A percentile compares a stretch with the other conserved stretches of the same genome.
phyloP scores from a whole-genome alignment of 2,329 filamentous ascomycete species.

The Berkeleyomyces rouxiae region DNA sequence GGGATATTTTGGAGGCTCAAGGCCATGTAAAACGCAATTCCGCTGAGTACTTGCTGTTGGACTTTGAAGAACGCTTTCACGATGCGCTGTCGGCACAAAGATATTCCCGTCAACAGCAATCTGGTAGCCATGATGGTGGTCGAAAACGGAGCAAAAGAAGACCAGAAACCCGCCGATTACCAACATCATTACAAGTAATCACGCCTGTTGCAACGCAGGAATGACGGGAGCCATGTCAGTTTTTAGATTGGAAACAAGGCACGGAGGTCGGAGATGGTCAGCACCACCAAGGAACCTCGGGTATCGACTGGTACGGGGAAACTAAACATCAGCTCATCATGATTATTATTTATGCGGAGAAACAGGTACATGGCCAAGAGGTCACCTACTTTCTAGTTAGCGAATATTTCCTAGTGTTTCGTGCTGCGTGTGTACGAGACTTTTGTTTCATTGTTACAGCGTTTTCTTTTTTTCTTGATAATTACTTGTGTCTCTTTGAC shows the following conservation, averaged over 20 bases:
- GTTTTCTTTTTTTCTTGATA: background rate
- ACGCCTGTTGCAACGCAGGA: background rate
- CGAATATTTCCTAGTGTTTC: background rate
- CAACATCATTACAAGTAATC: background rate
- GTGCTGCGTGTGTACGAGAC: background rate
- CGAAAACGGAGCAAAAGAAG: background rate
- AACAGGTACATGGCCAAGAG: background rate
- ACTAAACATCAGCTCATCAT: background rate
- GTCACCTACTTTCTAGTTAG: background rate
- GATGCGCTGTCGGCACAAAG: background rate
- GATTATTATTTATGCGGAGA: background rate
- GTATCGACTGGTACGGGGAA: background rate
- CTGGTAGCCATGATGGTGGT: background rate
- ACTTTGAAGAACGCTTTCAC: background rate
- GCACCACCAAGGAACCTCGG: background rate
- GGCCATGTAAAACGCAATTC: background rate
- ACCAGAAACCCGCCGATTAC: background rate
- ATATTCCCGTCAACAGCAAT: background rate
- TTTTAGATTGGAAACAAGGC: no score
- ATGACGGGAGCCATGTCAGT: background rate
- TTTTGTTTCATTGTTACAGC: background rate
- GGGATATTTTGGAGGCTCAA: slow-evolving; percentile 3
- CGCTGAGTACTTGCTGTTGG: background rate
- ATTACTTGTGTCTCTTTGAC: background rate
- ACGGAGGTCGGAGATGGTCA: no score